A percentile compares a stretch with the other conserved stretches of the same genome.
These are phyloP conservation scores for Mortierella sp. DNA, from an alignment of 371 early-diverging fungal species.

Conservation along the genomic window DNA sequence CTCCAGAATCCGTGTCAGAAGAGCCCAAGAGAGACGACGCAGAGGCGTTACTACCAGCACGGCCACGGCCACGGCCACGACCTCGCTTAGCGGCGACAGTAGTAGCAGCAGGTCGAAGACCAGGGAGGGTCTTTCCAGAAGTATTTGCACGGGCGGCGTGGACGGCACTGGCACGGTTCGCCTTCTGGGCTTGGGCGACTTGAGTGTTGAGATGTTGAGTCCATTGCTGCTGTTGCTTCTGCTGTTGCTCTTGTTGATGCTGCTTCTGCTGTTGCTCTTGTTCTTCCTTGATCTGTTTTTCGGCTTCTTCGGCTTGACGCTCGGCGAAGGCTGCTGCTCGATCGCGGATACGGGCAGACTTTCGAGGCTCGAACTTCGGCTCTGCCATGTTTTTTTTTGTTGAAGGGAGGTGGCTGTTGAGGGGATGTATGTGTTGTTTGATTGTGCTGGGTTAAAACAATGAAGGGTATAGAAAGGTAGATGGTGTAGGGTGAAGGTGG, in stretches of 20 bases:
- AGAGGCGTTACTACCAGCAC: no score
- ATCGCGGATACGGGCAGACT: slow-evolving; percentile 2
- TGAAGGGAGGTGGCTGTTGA: no score
- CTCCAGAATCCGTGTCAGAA: background rate
- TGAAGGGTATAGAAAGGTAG: no score
- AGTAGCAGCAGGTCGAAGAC: no score
- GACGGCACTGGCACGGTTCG: background rate
- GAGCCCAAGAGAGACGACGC: no score
- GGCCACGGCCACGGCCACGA: no score
- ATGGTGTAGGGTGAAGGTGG: no score
- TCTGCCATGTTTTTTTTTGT: no score
- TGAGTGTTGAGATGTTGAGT: background rate
- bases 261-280: background rate
- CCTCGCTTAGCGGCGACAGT: no score
- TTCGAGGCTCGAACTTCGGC: background rate
- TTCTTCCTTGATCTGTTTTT: background rate
- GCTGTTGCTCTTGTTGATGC: background rate
- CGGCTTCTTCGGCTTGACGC: background rate
- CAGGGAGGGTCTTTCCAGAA: background rate
- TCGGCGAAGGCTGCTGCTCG: background rate
- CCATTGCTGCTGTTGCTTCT: background rate
- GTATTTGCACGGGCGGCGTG: background rate
- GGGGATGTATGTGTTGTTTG: no score
- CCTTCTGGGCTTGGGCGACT: background rate
- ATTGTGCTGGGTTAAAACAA: no score